These are phyloP conservation scores for Ilex paraguariensis DNA, from an alignment of 305 asterid genomes.

Conservation along the genomic window DNA sequence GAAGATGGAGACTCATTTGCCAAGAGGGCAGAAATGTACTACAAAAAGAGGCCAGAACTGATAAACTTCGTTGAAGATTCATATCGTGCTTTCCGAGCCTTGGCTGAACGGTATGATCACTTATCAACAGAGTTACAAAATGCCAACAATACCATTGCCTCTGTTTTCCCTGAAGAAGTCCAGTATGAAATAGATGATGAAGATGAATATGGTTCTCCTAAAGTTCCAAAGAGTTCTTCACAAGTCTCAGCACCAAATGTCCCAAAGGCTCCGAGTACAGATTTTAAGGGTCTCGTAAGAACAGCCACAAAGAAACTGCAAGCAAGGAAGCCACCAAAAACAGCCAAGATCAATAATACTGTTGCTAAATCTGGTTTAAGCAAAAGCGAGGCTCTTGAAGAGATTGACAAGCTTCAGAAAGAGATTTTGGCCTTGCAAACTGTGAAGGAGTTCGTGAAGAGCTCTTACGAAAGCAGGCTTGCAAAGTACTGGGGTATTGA, in stretches of 20 bases:
- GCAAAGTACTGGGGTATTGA: constrained; percentile 63
- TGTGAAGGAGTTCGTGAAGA: constrained; percentile 59
- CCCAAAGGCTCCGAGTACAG: constrained; percentile 39
- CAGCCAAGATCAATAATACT: constrained; percentile 11
- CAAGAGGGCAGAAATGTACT: constrained; percentile 76
- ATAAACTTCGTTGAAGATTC: constrained; percentile 53
- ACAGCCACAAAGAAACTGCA: constrained; percentile 36
- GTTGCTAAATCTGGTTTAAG: constrained; percentile 36
- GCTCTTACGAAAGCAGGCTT: constrained; percentile 58
- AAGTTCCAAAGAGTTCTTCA: constrained; percentile 13
- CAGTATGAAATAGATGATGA: constrained; percentile 44
- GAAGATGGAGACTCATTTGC: constrained; percentile 76
- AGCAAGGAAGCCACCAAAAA: constrained; percentile 17
- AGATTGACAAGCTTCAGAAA: constrained; percentile 60
- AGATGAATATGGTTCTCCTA: constrained; percentile 29
- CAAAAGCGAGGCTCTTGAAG: constrained; percentile 50
- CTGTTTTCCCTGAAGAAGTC: constrained; percentile 62
- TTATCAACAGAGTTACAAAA: constrained; percentile 59
- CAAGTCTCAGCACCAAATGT: constrained; percentile 11
- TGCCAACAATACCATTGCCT: constrained; percentile 60
- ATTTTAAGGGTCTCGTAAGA: constrained; percentile 30
- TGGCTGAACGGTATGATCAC: constrained; percentile 68
- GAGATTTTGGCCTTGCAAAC: constrained; percentile 59
- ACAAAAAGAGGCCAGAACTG: constrained; percentile 71
- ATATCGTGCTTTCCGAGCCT: constrained; percentile 46